A percentile compares a stretch with the other conserved stretches of the same genome.
Conservation (phyloP, 2,329 filamentous ascomycete species). For the Cordyceps cicadae region DNA sequence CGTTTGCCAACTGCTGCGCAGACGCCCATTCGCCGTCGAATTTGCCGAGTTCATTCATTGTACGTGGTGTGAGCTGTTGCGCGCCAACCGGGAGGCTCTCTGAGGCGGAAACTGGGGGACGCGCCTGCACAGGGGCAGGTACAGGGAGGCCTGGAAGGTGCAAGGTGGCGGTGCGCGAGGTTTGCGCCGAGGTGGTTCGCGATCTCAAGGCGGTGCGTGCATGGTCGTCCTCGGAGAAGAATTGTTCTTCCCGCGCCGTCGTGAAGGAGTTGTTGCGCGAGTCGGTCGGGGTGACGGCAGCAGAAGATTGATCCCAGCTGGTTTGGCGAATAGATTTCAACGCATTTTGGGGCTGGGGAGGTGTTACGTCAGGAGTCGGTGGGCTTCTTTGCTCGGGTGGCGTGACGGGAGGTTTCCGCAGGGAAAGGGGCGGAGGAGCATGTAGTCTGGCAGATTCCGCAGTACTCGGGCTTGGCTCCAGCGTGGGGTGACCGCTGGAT, state of each 20-base stretch:
- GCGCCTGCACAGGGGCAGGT: constrained; percentile 29
- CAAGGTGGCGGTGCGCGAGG: constrained; percentile 38
- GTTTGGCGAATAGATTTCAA: constrained; percentile 38
- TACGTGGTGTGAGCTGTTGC: constrained; percentile 28
- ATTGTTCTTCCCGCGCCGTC: constrained; percentile 59
- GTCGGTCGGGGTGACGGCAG: constrained; percentile 48
- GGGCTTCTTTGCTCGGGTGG: constrained; percentile 59
- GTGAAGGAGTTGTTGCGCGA: constrained; percentile 63
- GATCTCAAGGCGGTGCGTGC: constrained; percentile 33
- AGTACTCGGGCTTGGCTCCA: constrained; percentile 34
- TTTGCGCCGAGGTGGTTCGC: constrained; percentile 30
- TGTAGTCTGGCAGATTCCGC: constrained; percentile 30
- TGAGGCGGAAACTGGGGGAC: constrained; percentile 33
- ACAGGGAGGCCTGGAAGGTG: constrained; percentile 23
- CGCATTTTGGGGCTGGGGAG: constrained; percentile 45
- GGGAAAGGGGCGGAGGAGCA: constrained; percentile 23
- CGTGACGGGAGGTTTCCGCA: constrained; percentile 42
- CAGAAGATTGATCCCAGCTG: constrained; percentile 39
- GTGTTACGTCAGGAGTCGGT: constrained; percentile 68
- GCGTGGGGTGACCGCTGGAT: constrained; percentile 40
- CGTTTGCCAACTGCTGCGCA: constrained; percentile 17
- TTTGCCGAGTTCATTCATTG: constrained; percentile 41
- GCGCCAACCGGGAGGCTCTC: constrained; percentile 18
- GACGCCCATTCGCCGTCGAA: constrained; percentile 51
- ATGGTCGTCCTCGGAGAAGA: constrained; percentile 53